Base-by-base conservation (phyloP, 768 basidiomycete genomes). In the Leccinum rimulosum region DNA sequence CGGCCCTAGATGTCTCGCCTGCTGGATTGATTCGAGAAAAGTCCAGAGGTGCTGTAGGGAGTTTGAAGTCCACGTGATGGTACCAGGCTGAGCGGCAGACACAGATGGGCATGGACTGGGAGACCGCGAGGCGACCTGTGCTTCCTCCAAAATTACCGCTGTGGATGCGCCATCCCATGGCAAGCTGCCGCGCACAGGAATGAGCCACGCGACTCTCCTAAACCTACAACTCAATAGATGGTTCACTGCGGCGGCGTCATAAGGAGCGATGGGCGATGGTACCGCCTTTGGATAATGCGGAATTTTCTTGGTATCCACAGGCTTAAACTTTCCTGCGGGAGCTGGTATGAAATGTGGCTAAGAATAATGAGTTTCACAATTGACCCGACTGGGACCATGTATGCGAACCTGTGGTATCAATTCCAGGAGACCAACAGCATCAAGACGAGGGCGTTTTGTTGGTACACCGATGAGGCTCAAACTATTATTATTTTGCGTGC, bases 131-230 rank as follows among this genome's bases (percentile, higher is more conserved):
- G 60, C 31, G n/a, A 17, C 68, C 63, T 50, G 60, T 38, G 65
- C 59, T 5, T 60, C 60, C 45, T 76, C 74, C 38, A 78, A 67
- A n/a, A 84, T 55, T 14, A 73, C 68, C 9, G 79, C 84, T 47
- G 69, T 61, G 10, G 83, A 79, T 51, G 76, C 76, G 31, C 68
- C 70, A 11, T 71, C 69, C 81, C 82, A 86, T 38, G 82, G 83
- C 45, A 80, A 62, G 28, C 59, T 66, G 15, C 85, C 85, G 12
- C 84, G 79, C 6, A 86, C 68, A 43, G 85, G 85, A 38, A 87
- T 76, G 15, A 86, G 64, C 85, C 85, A 87, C 8, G 81, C 79
- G 51, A 71, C 73, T 52, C 84, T 80, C 52, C 75, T 64, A 62
- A 76, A 78, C 28, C 66, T 67, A 28, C 62, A 56, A 19, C 70